phyloP scores from a whole-genome alignment of 441 rosid species.

The Manihot esculenta region DNA sequence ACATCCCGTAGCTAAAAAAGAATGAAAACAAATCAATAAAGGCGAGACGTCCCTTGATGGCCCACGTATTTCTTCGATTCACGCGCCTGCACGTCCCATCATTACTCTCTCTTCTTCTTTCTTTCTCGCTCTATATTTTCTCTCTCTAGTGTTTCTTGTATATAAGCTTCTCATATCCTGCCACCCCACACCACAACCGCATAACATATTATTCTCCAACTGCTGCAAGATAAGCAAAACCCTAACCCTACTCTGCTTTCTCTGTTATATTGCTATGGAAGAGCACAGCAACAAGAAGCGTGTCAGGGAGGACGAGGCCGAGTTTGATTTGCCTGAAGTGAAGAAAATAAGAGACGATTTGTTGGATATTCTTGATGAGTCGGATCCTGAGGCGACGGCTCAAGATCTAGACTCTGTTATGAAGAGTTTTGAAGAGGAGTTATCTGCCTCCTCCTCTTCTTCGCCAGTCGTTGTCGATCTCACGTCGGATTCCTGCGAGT shows the following conservation, averaged over 20 bases:
- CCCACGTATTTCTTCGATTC: slow-evolving; percentile 29
- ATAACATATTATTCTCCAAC: neutral
- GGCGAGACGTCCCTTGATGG: slow-evolving; percentile 52
- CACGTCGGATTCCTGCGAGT: slow-evolving; percentile 49
- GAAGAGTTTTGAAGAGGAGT: slow-evolving; percentile 68
- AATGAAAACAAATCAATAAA: slow-evolving; percentile 14
- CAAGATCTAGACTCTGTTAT: slow-evolving; percentile 70
- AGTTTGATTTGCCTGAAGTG: slow-evolving; percentile 41
- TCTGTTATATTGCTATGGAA: slow-evolving; percentile 26
- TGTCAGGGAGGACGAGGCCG: slow-evolving; percentile 39
- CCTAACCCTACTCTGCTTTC: slow-evolving; percentile 2
- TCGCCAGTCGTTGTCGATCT: slow-evolving; percentile 33
- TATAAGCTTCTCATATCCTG: slow-evolving; percentile 42
- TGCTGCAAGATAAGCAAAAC: neutral
- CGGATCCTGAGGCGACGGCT: slow-evolving; percentile 35
- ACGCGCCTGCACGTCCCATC: slow-evolving; percentile 41
- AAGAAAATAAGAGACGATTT: slow-evolving; percentile 67
- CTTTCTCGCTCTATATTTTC: slow-evolving; percentile 26
- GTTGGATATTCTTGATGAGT: slow-evolving; percentile 49
- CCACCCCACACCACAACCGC: slow-evolving; percentile 30
- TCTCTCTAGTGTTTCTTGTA: slow-evolving; percentile 35
- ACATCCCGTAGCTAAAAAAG: slow-evolving; percentile 8
- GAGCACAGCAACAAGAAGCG: slow-evolving; percentile 47
- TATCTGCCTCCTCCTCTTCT: slow-evolving; percentile 29
- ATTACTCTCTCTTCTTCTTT: slow-evolving; percentile 17